Evolutionary conservation across 768 basidiomycete genomes (phyloP).

Genomic region (Xerocomus brunneocitrinus): DNA sequence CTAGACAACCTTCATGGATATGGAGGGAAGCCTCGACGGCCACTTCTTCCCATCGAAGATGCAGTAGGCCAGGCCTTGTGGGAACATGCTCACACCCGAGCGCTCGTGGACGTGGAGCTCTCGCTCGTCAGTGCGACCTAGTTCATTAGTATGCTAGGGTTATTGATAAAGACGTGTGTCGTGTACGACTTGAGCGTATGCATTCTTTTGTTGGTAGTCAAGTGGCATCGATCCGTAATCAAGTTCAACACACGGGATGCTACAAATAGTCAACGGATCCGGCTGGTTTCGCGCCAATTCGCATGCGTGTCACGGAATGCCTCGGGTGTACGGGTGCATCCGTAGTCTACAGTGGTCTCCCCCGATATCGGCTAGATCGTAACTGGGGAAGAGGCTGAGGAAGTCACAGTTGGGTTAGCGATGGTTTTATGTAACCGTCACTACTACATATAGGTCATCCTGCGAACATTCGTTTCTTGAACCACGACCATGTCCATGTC

Average conservation of each 20-base stretch:
- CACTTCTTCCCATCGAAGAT: slow-evolving; percentile 61
- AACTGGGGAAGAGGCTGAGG: not conserved
- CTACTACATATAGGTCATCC: not conserved
- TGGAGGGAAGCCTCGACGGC: slow-evolving; percentile 74
- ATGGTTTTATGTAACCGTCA: slow-evolving; percentile 24
- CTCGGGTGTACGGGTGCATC: slow-evolving; percentile 9
- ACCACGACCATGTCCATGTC: slow-evolving; percentile 28
- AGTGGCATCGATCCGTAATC: not conserved
- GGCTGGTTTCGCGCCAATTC: not conserved
- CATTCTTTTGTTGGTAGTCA: not conserved
- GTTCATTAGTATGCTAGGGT: not conserved
- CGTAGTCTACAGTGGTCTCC: not conserved
- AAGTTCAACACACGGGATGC: not conserved
- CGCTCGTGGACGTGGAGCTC: slow-evolving; percentile 60
- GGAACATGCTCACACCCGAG: slow-evolving; percentile 67
- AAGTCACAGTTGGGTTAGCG: not conserved
- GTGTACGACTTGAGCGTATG: not conserved
- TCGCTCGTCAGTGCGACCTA: slow-evolving; percentile 40
- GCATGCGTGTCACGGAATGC: slow-evolving; percentile 8
- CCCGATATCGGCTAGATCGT: slow-evolving; percentile 14
- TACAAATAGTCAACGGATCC: not conserved
- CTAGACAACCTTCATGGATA: slow-evolving; percentile 75
- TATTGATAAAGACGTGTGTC: not conserved
- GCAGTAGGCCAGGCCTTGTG: slow-evolving; percentile 58
- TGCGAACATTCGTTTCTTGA: slow-evolving; percentile 21